Percentiles rank a stretch among this genome's conserved stretches.
These are phyloP conservation scores for Curvularia spicifera DNA, from an alignment of 2,329 filamentous ascomycete genomes.

Conservation along the genomic window DNA sequence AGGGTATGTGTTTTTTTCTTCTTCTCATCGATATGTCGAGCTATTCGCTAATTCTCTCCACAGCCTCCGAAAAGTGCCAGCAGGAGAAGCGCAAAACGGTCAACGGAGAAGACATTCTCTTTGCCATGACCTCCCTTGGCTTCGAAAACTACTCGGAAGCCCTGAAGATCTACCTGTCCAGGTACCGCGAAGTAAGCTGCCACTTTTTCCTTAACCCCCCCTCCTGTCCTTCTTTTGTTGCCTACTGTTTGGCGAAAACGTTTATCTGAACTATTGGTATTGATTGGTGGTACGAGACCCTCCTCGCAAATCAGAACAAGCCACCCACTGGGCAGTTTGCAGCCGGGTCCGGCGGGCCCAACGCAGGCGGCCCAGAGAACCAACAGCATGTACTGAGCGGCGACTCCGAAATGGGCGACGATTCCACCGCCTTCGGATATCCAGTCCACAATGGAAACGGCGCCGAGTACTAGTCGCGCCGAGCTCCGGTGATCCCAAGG, in stretches of 20 bases:
- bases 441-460: slow-evolving; percentile 52
- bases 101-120: slow-evolving; percentile 97
- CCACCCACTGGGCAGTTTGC: slow-evolving; percentile 55
- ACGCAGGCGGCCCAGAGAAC: slow-evolving; percentile 47
- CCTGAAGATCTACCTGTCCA: slow-evolving; percentile 95
- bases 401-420: slow-evolving; percentile 53
- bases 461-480: slow-evolving; percentile 47
- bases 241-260: slow-evolving; percentile 50
- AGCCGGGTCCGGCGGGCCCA: slow-evolving; percentile 44
- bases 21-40: background rate
- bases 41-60: slow-evolving; percentile 8
- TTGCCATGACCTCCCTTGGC: slow-evolving; percentile 97
- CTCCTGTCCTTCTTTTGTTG: slow-evolving; percentile 45
- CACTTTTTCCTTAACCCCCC: slow-evolving; percentile 32
- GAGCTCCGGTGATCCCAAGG: slow-evolving; percentile 22
- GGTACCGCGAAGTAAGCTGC: slow-evolving; percentile 91
- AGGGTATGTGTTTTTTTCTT: slow-evolving; percentile 69
- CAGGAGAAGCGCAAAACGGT: slow-evolving; percentile 99
- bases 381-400: slow-evolving; percentile 53
- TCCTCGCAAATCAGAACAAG: slow-evolving; percentile 73
- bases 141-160: slow-evolving; percentile 99
- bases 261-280: slow-evolving; percentile 58
- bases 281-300: slow-evolving; percentile 70
- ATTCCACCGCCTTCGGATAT: slow-evolving; percentile 52
- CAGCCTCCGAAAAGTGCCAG: slow-evolving; percentile 98